Evolutionary conservation across 345 rosid genomes (phyloP).

Genomic region (Salix caprea): DNA sequence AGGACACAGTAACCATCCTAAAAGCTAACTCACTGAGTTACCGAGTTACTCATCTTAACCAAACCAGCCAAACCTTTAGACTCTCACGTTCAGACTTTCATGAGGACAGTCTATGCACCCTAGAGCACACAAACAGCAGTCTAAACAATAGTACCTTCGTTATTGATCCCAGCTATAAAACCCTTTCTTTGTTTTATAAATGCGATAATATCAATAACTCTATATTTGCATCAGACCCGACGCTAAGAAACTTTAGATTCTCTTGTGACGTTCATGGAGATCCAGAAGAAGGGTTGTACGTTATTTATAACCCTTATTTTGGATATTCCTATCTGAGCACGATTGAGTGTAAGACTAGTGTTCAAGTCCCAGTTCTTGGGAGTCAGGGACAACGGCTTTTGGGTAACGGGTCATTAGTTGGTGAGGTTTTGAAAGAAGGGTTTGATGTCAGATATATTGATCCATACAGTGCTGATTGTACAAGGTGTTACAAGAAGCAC

Average conservation of each 20-base stretch:
- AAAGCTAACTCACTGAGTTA: conserved; percentile 15
- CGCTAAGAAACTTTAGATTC: background rate
- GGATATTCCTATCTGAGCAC: background rate
- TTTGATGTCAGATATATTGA: conserved; percentile 23
- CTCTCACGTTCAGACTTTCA: conserved; percentile 30
- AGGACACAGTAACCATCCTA: conserved; percentile 8
- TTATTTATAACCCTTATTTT: background rate
- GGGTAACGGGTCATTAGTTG: conserved; percentile 9
- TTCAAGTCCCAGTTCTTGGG: conserved; percentile 16
- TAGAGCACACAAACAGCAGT: conserved; percentile 15
- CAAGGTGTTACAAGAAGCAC: background rate
- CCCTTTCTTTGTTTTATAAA: conserved; percentile 22
- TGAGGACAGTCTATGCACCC: conserved; percentile 19
- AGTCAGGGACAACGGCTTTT: background rate
- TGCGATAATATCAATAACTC: background rate
- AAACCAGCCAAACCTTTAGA: conserved; percentile 3
- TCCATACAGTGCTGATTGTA: conserved; percentile 25
- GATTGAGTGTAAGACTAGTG: conserved; percentile 8
- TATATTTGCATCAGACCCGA: background rate
- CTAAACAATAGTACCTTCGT: conserved; percentile 21
- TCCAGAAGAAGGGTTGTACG: conserved; percentile 8
- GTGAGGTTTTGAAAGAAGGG: conserved; percentile 33
- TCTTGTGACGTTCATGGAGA: conserved; percentile 10
- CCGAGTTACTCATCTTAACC: conserved; percentile 26
- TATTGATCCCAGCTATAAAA: background rate